Evolutionary conservation across 805 yeast genomes (phyloP).

Genomic region (Kuraishia molischiana): DNA sequence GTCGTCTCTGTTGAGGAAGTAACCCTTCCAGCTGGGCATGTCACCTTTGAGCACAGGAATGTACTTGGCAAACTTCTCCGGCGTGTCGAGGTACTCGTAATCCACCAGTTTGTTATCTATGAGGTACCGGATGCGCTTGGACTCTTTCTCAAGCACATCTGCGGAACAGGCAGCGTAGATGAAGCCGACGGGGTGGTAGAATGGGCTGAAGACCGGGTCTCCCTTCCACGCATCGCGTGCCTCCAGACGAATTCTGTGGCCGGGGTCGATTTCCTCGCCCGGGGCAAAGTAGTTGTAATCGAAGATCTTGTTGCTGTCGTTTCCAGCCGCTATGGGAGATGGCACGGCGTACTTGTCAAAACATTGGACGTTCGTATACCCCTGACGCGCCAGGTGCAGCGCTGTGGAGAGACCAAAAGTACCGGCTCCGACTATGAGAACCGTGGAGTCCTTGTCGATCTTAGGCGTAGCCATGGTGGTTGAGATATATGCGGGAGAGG

Average conservation of each 20-base stretch:
- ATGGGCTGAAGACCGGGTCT: slow-evolving; percentile 5
- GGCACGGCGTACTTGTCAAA: slow-evolving; percentile 20
- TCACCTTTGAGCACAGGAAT: slow-evolving; percentile 12
- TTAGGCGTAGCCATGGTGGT: not conserved
- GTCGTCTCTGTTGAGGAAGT: slow-evolving; percentile 15
- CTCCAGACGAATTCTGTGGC: slow-evolving; percentile 14
- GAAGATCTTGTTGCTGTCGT: slow-evolving; percentile 22
- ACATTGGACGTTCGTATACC: slow-evolving; percentile 10
- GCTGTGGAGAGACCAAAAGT: slow-evolving; percentile 25
- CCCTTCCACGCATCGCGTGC: slow-evolving; percentile 18
- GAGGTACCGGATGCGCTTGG: slow-evolving; percentile 3
- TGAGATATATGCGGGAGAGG: too few relatives aligned
- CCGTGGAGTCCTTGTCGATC: slow-evolving; percentile 4
- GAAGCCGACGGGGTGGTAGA: slow-evolving; percentile 19
- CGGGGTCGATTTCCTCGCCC: slow-evolving; percentile 7
- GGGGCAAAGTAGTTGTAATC: slow-evolving; percentile 20
- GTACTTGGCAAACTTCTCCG: slow-evolving; percentile 9
- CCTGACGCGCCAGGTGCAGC: slow-evolving; percentile 11
- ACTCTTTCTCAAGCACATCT: slow-evolving; percentile 5
- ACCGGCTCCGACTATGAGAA: slow-evolving; percentile 21
- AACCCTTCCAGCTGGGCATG: slow-evolving; percentile 9
- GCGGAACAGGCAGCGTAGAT: slow-evolving; percentile 10
- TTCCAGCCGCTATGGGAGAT: slow-evolving; percentile 21
- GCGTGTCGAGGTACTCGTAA: slow-evolving; percentile 13
- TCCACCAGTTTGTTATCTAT: slow-evolving; percentile 8